Conservation (phyloP, 352 stramenopile species). For the Aphanomyces astaci region DNA sequence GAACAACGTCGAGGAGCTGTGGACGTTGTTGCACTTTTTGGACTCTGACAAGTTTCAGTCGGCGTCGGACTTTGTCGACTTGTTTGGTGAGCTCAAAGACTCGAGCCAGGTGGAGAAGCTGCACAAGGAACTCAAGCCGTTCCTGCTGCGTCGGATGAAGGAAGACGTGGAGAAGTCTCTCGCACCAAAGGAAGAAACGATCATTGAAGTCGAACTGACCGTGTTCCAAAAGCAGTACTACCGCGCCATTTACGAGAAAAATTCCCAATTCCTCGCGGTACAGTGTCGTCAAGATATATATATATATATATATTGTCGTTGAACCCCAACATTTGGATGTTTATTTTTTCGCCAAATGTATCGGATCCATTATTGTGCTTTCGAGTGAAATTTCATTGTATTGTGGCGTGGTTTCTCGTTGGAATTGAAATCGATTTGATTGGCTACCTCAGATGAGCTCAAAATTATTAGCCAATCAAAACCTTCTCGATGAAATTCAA, state of each 20-base stretch:
- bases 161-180: constrained; percentile 86
- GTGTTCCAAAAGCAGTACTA: constrained; percentile 89
- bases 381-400: no score
- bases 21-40: constrained; percentile 98
- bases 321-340: no score
- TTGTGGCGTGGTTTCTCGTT: no score
- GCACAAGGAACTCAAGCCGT: constrained; percentile 79
- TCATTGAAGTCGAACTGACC: constrained; percentile 87
- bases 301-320: no score
- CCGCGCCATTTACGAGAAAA: constrained; percentile 88
- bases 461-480: no score
- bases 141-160: constrained; percentile 82
- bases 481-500: no score
- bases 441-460: no score
- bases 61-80: constrained; percentile 88
- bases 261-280: constrained; percentile 84
- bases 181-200: constrained; percentile 83
- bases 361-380: no score
- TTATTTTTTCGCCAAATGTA: no score
- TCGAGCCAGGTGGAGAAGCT: constrained; percentile 81
- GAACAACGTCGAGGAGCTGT: constrained; percentile 91
- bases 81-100: constrained; percentile 92
- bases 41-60: constrained; percentile 91
- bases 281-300: background rate
- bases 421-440: no score